Evolutionary conservation across 2,329 filamentous ascomycete genomes (phyloP).

Genomic region (Beauveria sp.): DNA sequence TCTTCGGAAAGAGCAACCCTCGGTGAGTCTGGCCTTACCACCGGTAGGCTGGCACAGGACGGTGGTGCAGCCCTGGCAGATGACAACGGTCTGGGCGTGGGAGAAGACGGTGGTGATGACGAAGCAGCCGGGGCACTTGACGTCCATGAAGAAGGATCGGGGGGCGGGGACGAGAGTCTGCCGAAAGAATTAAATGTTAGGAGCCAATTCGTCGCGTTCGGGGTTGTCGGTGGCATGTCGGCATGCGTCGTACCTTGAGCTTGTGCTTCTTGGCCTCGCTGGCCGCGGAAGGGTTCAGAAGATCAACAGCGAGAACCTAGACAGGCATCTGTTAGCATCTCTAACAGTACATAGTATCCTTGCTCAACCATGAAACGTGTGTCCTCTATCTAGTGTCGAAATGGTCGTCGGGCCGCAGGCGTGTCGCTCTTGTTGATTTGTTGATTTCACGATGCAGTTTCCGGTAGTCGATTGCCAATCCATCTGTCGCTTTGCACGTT

Average conservation of each 20-base stretch:
- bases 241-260: conserved; percentile 73
- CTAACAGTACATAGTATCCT: conserved; percentile 8
- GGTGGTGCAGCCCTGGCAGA: conserved; percentile 99
- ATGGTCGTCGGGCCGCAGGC: conserved; percentile 2
- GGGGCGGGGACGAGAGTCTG: conserved; percentile 91
- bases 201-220: conserved; percentile 14
- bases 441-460: background rate
- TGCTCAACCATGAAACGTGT: conserved; percentile 11
- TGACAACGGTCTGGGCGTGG: conserved; percentile 99
- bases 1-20: conserved; percentile 99
- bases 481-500: background rate
- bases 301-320: conserved; percentile 99
- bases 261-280: conserved; percentile 99
- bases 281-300: conserved; percentile 96
- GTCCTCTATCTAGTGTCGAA: background rate
- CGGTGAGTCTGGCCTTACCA: conserved; percentile 97
- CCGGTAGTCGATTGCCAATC: background rate
- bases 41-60: conserved; percentile 99
- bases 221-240: conserved; percentile 6
- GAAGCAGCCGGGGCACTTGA: conserved; percentile 99
- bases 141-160: conserved; percentile 99
- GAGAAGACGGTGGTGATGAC: conserved; percentile 99
- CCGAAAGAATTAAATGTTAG: conserved; percentile 11
- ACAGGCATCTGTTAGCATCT: conserved; percentile 38
- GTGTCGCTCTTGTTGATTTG: background rate